Evolutionary conservation across 2,329 filamentous ascomycete genomes (phyloP).

Genomic region (Botrytis galanthina): DNA sequence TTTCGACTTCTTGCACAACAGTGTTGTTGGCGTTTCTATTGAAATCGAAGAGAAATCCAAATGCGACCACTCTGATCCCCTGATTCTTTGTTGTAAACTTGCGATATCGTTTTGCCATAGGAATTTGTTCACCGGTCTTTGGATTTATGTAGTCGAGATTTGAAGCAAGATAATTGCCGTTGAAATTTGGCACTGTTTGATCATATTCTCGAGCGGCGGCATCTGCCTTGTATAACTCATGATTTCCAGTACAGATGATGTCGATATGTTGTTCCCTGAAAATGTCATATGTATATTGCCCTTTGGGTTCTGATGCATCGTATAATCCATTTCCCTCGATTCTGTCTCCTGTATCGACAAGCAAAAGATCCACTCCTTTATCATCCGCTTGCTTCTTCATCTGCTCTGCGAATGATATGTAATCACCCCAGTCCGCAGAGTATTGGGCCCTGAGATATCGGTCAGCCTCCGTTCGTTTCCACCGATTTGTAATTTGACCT

Average conservation of each 20-base stretch:
- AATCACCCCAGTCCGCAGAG: conserved; percentile 96
- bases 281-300: conserved; percentile 84
- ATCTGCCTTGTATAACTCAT: conserved; percentile 84
- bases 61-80: conserved; percentile 77
- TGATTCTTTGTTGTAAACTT: conserved; percentile 92
- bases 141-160: conserved; percentile 87
- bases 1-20: conserved; percentile 72
- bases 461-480: conserved; percentile 22
- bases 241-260: conserved; percentile 83
- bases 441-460: conserved; percentile 67
- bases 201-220: conserved; percentile 76
- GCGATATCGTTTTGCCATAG: conserved; percentile 78
- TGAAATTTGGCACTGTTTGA: conserved; percentile 79
- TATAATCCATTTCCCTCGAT: conserved; percentile 95
- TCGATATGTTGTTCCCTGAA: conserved; percentile 81
- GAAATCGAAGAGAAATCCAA: conserved; percentile 96
- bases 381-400: conserved; percentile 76
- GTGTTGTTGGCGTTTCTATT: conserved; percentile 89
- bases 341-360: conserved; percentile 93
- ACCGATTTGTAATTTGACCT: conserved; percentile 34
- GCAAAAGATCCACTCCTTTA: conserved; percentile 76
- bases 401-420: conserved; percentile 85
- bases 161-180: conserved; percentile 78
- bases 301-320: conserved; percentile 84
- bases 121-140: conserved; percentile 65